Evolutionary conservation across 2,329 filamentous ascomycete species (phyloP).

Genomic region (Dactylellina cionopaga): DNA sequence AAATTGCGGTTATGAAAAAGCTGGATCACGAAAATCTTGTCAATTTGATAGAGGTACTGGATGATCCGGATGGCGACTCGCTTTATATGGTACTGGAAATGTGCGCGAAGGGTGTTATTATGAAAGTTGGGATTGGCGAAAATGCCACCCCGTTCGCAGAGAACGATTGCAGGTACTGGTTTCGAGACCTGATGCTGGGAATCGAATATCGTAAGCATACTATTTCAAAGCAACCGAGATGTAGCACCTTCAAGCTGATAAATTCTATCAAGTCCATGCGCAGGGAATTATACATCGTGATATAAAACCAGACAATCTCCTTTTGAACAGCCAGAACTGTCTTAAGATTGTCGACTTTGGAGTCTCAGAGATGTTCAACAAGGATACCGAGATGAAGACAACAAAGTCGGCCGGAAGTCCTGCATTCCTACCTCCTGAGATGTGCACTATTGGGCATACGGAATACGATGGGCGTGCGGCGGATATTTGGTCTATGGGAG

Average conservation of each 20-base stretch:
- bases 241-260: slow-evolving; percentile 53
- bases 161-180: slow-evolving; percentile 87
- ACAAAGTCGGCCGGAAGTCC: slow-evolving; percentile 94
- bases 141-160: slow-evolving; percentile 81
- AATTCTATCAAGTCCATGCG: slow-evolving; percentile 75
- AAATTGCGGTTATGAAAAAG: slow-evolving; percentile 99
- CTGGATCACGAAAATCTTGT: slow-evolving; percentile 95
- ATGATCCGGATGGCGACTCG: slow-evolving; percentile 94
- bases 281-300: slow-evolving; percentile 96
- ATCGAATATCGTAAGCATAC: slow-evolving; percentile 83
- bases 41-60: slow-evolving; percentile 88
- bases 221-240: too few relatives aligned
- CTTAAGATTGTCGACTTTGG: slow-evolving; percentile 98
- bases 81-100: slow-evolving; percentile 99
- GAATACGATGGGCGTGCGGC: slow-evolving; percentile 88
- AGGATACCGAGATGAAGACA: slow-evolving; percentile 84
- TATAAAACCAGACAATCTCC: slow-evolving; percentile 96
- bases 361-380: slow-evolving; percentile 99
- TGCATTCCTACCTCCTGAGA: slow-evolving; percentile 90
- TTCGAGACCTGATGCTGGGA: slow-evolving; percentile 90
- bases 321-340: slow-evolving; percentile 89
- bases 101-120: slow-evolving; percentile 97
- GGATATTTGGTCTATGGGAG: slow-evolving; percentile 98
- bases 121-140: slow-evolving; percentile 92
- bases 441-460: slow-evolving; percentile 86